Base-by-base conservation (phyloP, 2,329 filamentous ascomycete species). In the Fonsecaea pugnacius region DNA sequence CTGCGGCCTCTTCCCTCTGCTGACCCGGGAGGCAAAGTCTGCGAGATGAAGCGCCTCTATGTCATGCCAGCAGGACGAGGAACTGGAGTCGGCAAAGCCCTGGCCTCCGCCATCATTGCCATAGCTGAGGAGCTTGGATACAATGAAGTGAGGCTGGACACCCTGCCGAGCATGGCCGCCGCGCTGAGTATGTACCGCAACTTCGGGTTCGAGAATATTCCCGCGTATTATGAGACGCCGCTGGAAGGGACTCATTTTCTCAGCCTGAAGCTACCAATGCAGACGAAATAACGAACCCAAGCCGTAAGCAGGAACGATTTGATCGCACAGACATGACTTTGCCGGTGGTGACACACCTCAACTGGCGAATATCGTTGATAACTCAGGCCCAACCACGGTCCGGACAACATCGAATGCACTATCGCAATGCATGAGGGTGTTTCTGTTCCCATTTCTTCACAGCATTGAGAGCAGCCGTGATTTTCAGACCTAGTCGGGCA, bases 1-100 rank as follows among this genome's bases (percentile, higher is more conserved):
- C 54, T 71, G 60, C 64, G 70, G 32, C 56, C 68, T 50, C 54
- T 67, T 1, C 66, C 63, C 14, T 55, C 53, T 24, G 14, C 48
- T 30, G 57, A 27, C 8, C 21, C 27, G 18, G 33, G 9, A 12
- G 46, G 24, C 12, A 43, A 61, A 14, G 73, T 72, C 21, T 83
- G 80, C 69, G 85, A 88, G 72, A 82, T 87, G 76, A 88, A 88
- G 71, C 78, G 85, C 1, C 75, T 88, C 0, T 88, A 85, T 68
- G 78, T 85, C 8, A 65, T 74, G 1, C 82, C 82, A 0, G 70
- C 75, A 46, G 78, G 79, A 1, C 79, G 85, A 27, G 82, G 84
- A 2, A 68, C 77, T 12, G 83, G 84, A 0, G 71, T 84, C 1
- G 84, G 84, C 1, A 78, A 76, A 57, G 74, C 75, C 2, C 74